These are phyloP conservation scores for Acarospora socialis DNA, from an alignment of 2,329 filamentous ascomycete species.

Conservation along the genomic window DNA sequence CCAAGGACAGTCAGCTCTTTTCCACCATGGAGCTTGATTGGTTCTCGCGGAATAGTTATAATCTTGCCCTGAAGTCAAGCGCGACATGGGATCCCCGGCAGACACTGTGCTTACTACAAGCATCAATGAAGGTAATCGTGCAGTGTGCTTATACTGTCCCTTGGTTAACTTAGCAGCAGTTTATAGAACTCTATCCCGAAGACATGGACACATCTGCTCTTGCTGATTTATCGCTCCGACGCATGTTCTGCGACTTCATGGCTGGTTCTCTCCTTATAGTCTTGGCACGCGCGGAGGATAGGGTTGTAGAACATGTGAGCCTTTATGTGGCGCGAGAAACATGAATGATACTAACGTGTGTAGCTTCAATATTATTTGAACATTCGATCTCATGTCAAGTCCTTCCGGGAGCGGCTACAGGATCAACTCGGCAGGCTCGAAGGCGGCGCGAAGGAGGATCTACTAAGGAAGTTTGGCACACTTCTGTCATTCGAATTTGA, in stretches of 20 bases:
- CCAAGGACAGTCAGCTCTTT: constrained; percentile 38
- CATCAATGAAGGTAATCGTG: constrained; percentile 27
- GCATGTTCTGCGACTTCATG: constrained; percentile 59
- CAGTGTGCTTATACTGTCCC: not conserved
- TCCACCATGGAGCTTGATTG: constrained; percentile 57
- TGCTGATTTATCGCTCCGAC: constrained; percentile 42
- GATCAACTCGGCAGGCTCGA: constrained; percentile 27
- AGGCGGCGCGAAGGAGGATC: constrained; percentile 35
- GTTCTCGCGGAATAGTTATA: constrained; percentile 75
- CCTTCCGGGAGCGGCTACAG: constrained; percentile 39
- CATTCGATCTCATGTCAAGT: constrained; percentile 44
- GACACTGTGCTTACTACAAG: constrained; percentile 40
- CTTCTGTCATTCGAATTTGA: constrained; percentile 70
- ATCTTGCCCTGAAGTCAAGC: constrained; percentile 52
- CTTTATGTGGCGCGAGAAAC: not conserved
- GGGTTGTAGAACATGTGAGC: constrained; percentile 26
- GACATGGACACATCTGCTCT: constrained; percentile 13
- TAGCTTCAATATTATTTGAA: constrained; percentile 48
- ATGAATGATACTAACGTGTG: constrained; percentile 2
- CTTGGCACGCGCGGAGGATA: constrained; percentile 34
- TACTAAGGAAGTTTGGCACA: constrained; percentile 48
- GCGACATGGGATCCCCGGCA: constrained; percentile 41
- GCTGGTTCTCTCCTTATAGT: constrained; percentile 31
- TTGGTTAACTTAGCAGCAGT: constrained; percentile 28
- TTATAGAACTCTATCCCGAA: constrained; percentile 26